Evolutionary conservation across 1,284 basidiomycete species (phyloP).

Genomic region (Clitocybe nebularis): DNA sequence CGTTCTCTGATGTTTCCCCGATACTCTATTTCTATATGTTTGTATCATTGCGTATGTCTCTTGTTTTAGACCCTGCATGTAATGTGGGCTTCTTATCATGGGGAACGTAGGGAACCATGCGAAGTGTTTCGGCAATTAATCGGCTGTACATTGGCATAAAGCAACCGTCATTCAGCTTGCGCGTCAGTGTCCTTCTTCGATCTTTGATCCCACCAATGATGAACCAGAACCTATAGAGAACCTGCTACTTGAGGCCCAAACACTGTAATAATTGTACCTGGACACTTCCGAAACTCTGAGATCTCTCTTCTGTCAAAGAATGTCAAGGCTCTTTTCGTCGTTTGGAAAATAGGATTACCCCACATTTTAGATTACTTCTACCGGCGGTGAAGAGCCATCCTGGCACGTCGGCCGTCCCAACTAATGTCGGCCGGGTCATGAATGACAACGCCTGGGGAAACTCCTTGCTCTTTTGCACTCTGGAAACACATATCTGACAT

Average conservation of each 20-base stretch:
- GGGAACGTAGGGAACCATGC: slow-evolving; percentile 3
- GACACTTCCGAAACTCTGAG: neutral
- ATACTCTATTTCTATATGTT: too few species aligned
- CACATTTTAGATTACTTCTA: slow-evolving; percentile 6
- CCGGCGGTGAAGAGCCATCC: slow-evolving; percentile 7
- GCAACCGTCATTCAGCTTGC: slow-evolving; percentile 7
- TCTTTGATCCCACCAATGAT: slow-evolving; percentile 10
- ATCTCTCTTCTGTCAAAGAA: slow-evolving; percentile 6
- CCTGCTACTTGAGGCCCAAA: slow-evolving; percentile 1
- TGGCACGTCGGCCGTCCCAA: too few species aligned
- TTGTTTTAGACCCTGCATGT: too few species aligned
- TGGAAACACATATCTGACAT: too few species aligned
- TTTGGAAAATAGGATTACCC: slow-evolving; percentile 5
- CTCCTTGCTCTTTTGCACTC: too few species aligned
- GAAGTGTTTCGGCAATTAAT: slow-evolving; percentile 4
- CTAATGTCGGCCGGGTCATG: too few species aligned
- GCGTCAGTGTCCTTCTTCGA: slow-evolving; percentile 9
- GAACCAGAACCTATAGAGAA: slow-evolving; percentile 5
- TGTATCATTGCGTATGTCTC: too few species aligned
- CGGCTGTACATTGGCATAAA: slow-evolving; percentile 15
- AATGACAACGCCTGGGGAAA: too few species aligned
- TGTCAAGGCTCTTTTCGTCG: slow-evolving; percentile 6
- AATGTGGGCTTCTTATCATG: too few species aligned
- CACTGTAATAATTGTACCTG: neutral
- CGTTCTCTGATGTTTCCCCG: too few species aligned